Percentiles rank a stretch among this genome's conserved stretches.
Conservation (phyloP, 768 basidiomycete genomes). For the Lactarius evosmus region DNA sequence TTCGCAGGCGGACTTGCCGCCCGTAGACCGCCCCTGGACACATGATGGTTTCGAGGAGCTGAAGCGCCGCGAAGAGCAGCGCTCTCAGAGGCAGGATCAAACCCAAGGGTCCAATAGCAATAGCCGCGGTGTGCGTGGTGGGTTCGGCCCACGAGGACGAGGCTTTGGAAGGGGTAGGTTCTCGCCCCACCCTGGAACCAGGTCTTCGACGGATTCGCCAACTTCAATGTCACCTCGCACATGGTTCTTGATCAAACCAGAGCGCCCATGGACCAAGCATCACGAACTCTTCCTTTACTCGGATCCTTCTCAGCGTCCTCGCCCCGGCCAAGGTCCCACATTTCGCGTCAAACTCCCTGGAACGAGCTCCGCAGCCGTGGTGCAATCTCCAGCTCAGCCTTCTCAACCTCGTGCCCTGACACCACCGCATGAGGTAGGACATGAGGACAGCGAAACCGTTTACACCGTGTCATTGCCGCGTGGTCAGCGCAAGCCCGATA, state of each 20-base stretch:
- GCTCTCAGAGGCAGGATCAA: slow-evolving; percentile 39
- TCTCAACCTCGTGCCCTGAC: slow-evolving; percentile 13
- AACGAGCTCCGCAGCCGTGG: slow-evolving; percentile 37
- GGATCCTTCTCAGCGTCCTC: slow-evolving; percentile 55
- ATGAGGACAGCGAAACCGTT: slow-evolving; percentile 9
- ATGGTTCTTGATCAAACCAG: slow-evolving; percentile 76
- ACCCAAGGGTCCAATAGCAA: slow-evolving; percentile 48
- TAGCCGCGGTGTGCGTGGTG: slow-evolving; percentile 46
- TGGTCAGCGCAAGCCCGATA: slow-evolving; percentile 5
- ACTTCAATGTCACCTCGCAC: slow-evolving; percentile 38
- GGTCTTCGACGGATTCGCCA: slow-evolving; percentile 34
- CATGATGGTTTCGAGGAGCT: slow-evolving; percentile 90
- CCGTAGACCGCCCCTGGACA: slow-evolving; percentile 70
- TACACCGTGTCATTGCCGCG: slow-evolving; percentile 18
- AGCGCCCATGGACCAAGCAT: slow-evolving; percentile 81
- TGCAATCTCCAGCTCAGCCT: slow-evolving; percentile 40
- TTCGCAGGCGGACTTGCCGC: slow-evolving; percentile 43
- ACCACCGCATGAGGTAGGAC: slow-evolving; percentile 1
- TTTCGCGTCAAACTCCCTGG: slow-evolving; percentile 67
- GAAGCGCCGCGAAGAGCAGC: slow-evolving; percentile 67
- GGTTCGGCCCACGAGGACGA: slow-evolving; percentile 37
- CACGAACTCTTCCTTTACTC: slow-evolving; percentile 71
- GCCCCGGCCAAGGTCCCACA: slow-evolving; percentile 51
- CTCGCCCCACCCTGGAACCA: slow-evolving; percentile 28
- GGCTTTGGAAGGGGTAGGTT: slow-evolving; percentile 44